Conservation (phyloP, 768 basidiomycete genomes). For the Pulveroboletus sp. region DNA sequence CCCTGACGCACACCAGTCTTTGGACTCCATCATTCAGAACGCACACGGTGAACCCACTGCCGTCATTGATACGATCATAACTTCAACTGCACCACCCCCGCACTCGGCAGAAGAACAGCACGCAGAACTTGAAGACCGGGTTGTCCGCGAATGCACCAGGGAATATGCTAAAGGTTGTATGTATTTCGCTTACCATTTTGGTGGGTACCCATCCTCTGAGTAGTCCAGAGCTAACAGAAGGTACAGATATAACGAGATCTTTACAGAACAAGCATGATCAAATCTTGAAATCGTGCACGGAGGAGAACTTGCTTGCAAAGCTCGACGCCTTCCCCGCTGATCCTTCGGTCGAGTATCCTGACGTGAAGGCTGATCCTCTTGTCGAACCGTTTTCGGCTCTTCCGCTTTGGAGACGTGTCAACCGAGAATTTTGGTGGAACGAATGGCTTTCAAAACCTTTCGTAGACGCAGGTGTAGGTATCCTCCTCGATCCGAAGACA, state of each 20-base stretch:
- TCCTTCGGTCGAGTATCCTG: slow-evolving; percentile 20
- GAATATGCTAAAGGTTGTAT: slow-evolving; percentile 83
- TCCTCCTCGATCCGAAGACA: not conserved
- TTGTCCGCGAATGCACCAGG: slow-evolving; percentile 72
- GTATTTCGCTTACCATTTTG: slow-evolving; percentile 88
- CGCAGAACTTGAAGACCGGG: slow-evolving; percentile 78
- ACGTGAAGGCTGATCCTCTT: slow-evolving; percentile 47
- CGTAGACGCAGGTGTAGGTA: slow-evolving; percentile 77
- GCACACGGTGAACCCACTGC: slow-evolving; percentile 47
- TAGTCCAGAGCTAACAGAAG: not conserved
- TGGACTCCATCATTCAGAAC: slow-evolving; percentile 43
- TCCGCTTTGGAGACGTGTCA: slow-evolving; percentile 89
- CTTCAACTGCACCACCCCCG: slow-evolving; percentile 62
- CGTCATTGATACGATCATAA: slow-evolving; percentile 56
- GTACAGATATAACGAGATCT: slow-evolving; percentile 76
- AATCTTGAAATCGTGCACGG: slow-evolving; percentile 51
- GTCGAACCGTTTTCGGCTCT: slow-evolving; percentile 74
- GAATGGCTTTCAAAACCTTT: slow-evolving; percentile 83
- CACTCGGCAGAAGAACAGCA: slow-evolving; percentile 62
- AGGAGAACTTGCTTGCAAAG: slow-evolving; percentile 58
- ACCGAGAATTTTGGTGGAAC: slow-evolving; percentile 96
- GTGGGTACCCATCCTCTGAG: slow-evolving; percentile 37
- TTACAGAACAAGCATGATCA: slow-evolving; percentile 78
- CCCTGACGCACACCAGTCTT: slow-evolving; percentile 20
- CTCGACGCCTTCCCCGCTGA: slow-evolving; percentile 50